Evolutionary conservation across 768 basidiomycete genomes (phyloP), one percentile per base, ranked within the genome.

Genomic region (Russula sp.): DNA sequence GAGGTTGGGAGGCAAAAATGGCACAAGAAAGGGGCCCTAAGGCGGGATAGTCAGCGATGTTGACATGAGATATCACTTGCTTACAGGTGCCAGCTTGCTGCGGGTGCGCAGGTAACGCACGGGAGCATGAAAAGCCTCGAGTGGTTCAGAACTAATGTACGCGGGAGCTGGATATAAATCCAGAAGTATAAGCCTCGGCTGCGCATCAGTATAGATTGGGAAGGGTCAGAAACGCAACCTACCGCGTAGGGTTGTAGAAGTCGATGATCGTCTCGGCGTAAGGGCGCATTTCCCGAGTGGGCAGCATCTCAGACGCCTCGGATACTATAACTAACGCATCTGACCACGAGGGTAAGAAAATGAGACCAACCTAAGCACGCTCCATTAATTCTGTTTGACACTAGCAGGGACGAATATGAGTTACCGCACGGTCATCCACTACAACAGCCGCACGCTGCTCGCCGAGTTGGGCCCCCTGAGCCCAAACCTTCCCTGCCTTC

Each of bases 1-100:
- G 48, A 70, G 64, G 55, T 70, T 70, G 22, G 70, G 70, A 22
- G 70, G 66, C 1, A 38, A 38, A 59, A 70, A 69, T 3, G 63
- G 64, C 39, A 53, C 22, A 22, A 56, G 35, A 35, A 52, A 42
- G 5, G 56, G 49, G n/a, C 38, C 32, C 65, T 65, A 20, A 18
- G n/a, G 35, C 42, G 51, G 18, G 22, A 25, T 38, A 25, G 64
- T 58, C 39, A 52, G 50, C 46, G 49, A 29, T 5, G 35, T 49
- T 34, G 48, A 34, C 11, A 25, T 20, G 7, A 35, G 13, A 41
- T 7, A 48, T 6, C 29, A 56, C 2, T 7, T 41, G 46, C 66
- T 46, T 56, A 66, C 66, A 8, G 54, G 58, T 3, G 47, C 22
- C 16, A 20, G 41, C 36, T 32, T 64, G 34, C 63, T 58, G 34